phyloP scores from a whole-genome alignment of 352 stramenopile species.

The Pythium oligandrum region DNA sequence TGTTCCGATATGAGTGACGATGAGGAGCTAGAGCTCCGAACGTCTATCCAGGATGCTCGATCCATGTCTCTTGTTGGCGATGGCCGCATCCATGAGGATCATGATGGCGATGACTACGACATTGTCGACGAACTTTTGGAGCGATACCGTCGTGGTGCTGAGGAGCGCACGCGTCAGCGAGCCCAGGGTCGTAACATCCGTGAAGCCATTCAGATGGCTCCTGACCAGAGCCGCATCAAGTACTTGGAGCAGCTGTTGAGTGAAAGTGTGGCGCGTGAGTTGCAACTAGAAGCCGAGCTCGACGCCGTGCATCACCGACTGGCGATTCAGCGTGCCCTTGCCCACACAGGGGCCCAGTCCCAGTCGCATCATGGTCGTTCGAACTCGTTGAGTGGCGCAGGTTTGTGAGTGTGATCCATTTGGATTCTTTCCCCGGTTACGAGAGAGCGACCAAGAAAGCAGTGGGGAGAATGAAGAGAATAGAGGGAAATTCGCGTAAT shows the following conservation, averaged over 20 bases:
- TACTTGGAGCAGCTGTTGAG: constrained; percentile 82
- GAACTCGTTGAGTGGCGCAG: no score
- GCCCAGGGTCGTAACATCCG: constrained; percentile 74
- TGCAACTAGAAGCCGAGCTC: constrained; percentile 79
- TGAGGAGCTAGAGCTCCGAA: constrained; percentile 33
- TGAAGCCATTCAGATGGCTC: constrained; percentile 65
- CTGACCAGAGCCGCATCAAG: constrained; percentile 83
- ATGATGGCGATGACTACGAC: constrained; percentile 19
- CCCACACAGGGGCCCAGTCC: no score
- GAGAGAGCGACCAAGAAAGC: neutral
- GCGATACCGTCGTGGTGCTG: constrained; percentile 51
- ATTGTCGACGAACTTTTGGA: constrained; percentile 45
- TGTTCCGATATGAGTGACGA: constrained; percentile 83
- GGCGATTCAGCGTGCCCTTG: constrained; percentile 9
- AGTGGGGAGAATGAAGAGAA: constrained; percentile 3
- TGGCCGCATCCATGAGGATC: constrained; percentile 7
- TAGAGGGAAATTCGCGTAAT: constrained; percentile 22
- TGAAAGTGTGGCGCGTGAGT: constrained; percentile 76
- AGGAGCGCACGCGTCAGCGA: constrained; percentile 75
- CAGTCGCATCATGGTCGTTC: no score
- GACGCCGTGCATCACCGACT: constrained; percentile 58
- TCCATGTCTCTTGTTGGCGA: neutral
- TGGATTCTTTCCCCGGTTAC: no score
- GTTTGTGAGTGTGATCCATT: no score
- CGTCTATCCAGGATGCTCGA: constrained; percentile 10